A percentile compares a stretch with the other conserved stretches of the same genome.
phyloP scores from a whole-genome alignment of 192 early-diverging fungal genomes.

The Backusella luteola region DNA sequence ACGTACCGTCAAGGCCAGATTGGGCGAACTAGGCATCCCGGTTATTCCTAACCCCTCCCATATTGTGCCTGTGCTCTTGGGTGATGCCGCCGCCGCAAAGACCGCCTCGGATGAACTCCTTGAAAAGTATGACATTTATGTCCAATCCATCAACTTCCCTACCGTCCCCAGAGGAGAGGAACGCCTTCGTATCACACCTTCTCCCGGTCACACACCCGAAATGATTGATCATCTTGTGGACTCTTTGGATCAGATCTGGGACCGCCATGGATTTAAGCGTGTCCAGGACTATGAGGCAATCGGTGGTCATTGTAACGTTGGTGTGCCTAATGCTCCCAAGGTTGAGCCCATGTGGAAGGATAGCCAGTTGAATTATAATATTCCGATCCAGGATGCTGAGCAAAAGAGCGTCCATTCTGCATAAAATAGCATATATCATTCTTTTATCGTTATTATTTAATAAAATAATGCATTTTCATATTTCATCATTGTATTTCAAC shows the following conservation, averaged over 20 bases:
- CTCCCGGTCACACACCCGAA: conserved; percentile 83
- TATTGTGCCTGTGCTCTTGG: conserved; percentile 98
- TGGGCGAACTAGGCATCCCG: conserved; percentile 85
- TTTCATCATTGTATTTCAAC: neutral
- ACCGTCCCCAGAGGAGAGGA: conserved; percentile 94
- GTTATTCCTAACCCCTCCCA: conserved; percentile 98
- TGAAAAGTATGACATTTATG: conserved; percentile 88
- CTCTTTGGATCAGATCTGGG: conserved; percentile 84
- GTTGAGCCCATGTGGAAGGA: conserved; percentile 58
- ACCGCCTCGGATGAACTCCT: conserved; percentile 90
- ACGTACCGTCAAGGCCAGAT: conserved; percentile 77
- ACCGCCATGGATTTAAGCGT: conserved; percentile 78
- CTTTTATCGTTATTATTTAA: neutral
- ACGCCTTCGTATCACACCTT: conserved; percentile 95
- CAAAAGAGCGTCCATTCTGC: neutral
- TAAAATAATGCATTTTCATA: neutral
- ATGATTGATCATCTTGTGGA: conserved; percentile 85
- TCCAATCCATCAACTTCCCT: conserved; percentile 98
- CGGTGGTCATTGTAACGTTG: conserved; percentile 88
- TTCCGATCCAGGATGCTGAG: neutral
- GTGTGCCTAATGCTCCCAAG: conserved; percentile 42
- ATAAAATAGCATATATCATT: neutral
- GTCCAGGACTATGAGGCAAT: conserved; percentile 79
- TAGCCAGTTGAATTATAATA: conserved; percentile 37
- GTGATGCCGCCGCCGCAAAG: conserved; percentile 93